Evolutionary conservation across 495 filamentous ascomycete species (phyloP), one percentile per base, ranked within the genome.

Genomic region (Lasiosphaeria hispida): DNA sequence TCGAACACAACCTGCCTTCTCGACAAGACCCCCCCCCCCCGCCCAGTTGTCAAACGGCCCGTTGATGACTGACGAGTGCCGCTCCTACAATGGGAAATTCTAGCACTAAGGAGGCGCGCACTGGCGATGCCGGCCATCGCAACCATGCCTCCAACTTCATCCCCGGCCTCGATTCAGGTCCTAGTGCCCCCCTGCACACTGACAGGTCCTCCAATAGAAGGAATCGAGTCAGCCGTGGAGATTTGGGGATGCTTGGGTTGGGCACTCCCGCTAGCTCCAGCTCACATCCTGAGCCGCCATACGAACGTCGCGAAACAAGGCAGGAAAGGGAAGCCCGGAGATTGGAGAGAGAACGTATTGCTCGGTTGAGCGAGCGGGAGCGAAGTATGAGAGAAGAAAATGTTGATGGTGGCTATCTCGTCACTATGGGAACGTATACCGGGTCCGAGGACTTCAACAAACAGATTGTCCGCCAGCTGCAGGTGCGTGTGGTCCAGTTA

Each of bases 361-460:
- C 81, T 14, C 79, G 94, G 39, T 59, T 85, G 44, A 90, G 88
- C 69, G 94, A 98, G 69, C 81, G 92, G 30, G 93, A 96, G 73
- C 81, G 90, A 68, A 98, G 94, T 69, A 88, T 97, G 77, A 87
- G 80, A 62, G 93, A 97, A 62, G 94, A 97, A 64, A 83, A 91
- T 71, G 88, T 96, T 33, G 94, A 97, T 76, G 94, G 94, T 34
- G 94, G 94, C 33, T 97, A 88, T 75, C 74, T 97, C 33, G 94
- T 97, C 39, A 98, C 94, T 0, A 85, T 96, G 71, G 94, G 94
- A 19, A 87, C 91, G 39, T 98, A 98, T 67, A 92, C 88, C 7
- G 90, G 93, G 3, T 77, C 85, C 14, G 94, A 98, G 71, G 94
- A 98, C 70, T 98, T 91, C 68, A 96, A 85, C 74, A 97, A 97